These are phyloP conservation scores for Claviceps maximensis DNA, from an alignment of 2,329 filamentous ascomycete genomes.

Conservation along the genomic window DNA sequence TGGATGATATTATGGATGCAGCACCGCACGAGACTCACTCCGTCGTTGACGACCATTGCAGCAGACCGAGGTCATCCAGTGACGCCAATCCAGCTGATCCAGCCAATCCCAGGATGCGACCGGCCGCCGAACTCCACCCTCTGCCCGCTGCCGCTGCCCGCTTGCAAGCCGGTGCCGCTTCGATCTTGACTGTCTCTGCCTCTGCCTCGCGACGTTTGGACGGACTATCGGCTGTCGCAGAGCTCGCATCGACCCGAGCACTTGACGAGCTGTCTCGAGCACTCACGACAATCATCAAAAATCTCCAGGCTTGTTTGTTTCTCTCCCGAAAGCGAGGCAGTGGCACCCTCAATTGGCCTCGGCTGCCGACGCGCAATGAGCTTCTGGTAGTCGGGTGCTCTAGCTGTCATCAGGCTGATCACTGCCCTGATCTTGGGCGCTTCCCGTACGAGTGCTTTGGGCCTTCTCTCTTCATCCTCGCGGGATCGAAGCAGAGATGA, in stretches of 20 bases:
- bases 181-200: not conserved
- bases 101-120: not conserved
- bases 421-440: not conserved
- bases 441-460: not conserved
- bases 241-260: not conserved
- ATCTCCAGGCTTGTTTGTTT: not conserved
- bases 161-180: not conserved
- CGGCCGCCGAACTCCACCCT: not conserved
- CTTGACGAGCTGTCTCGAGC: not conserved
- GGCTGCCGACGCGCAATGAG: not conserved
- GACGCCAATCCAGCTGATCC: not conserved
- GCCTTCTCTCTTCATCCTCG: not conserved
- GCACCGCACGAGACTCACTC: too few species aligned
- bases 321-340: not conserved
- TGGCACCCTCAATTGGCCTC: not conserved
- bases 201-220: not conserved
- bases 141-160: not conserved
- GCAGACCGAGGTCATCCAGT: not conserved
- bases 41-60: too few species aligned
- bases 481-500: constrained; percentile 11
- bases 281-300: not conserved
- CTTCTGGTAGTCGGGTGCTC: not conserved
- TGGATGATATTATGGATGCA: too few species aligned
- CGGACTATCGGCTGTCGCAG: not conserved
- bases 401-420: not conserved